A percentile compares a stretch with the other conserved stretches of the same genome.
Conservation (phyloP, 2,329 filamentous ascomycete species). For the Penicillium sp. region DNA sequence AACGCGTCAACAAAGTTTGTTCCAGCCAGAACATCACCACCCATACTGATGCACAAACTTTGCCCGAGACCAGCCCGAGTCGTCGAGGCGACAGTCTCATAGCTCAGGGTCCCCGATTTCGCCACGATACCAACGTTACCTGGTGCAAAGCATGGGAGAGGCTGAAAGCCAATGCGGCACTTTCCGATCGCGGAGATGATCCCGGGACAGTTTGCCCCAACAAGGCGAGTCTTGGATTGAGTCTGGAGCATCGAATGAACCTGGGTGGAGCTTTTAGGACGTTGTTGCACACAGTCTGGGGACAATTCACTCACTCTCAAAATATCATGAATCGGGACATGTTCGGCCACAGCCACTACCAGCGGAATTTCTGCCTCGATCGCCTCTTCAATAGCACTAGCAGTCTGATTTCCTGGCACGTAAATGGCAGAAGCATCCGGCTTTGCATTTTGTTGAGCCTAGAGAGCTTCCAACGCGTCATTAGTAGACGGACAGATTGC, state of each 20-base stretch:
- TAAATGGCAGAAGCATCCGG: constrained; percentile 76
- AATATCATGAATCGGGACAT: constrained; percentile 73
- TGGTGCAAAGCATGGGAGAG: constrained; percentile 63
- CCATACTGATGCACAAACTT: constrained; percentile 70
- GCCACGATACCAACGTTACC: constrained; percentile 69
- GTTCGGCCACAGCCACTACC: constrained; percentile 72
- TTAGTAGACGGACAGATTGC: not conserved
- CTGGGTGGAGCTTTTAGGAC: constrained; percentile 26
- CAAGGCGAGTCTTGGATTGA: constrained; percentile 64
- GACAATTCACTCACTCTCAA: constrained; percentile 50
- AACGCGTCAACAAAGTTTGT: constrained; percentile 69
- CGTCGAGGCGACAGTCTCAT: constrained; percentile 70
- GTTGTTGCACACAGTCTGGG: not conserved
- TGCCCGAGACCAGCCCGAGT: constrained; percentile 70
- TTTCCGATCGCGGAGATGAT: constrained; percentile 68
- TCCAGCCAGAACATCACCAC: constrained; percentile 67
- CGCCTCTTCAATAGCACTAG: constrained; percentile 69
- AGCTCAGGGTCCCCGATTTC: constrained; percentile 75
- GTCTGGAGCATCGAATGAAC: constrained; percentile 65
- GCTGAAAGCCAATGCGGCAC: constrained; percentile 71
- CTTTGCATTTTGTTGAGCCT: constrained; percentile 64
- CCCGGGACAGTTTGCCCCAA: constrained; percentile 75
- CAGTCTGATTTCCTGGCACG: constrained; percentile 68
- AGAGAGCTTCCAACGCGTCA: not conserved
- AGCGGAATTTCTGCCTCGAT: constrained; percentile 73